Evolutionary conservation across 805 yeast genomes (phyloP).

Genomic region (Maudiozyma saulgeensis): DNA sequence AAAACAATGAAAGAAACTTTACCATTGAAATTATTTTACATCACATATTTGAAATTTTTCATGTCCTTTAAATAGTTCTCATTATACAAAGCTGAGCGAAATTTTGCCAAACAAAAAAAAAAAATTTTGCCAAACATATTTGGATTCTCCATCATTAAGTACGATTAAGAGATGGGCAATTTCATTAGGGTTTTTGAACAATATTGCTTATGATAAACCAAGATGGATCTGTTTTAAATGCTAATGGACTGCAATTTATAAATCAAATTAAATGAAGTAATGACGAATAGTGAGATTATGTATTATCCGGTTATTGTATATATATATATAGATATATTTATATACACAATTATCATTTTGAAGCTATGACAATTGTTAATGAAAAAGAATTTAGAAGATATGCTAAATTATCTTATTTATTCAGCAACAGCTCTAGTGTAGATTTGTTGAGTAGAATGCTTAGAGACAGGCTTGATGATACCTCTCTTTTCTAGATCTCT

Average conservation of each 20-base stretch:
- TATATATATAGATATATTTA: not conserved
- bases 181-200: too few relatives aligned
- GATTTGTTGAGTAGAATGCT: slow-evolving; percentile 93
- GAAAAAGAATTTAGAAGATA: not conserved
- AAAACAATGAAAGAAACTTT: too few relatives aligned
- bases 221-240: too few relatives aligned
- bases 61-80: not conserved
- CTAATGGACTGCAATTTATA: too few relatives aligned
- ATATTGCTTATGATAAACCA: too few relatives aligned
- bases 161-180: too few relatives aligned
- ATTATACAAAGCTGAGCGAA: too few relatives aligned
- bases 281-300: not conserved
- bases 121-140: too few relatives aligned
- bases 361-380: not conserved
- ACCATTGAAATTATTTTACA: too few relatives aligned
- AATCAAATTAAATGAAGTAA: not conserved
- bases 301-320: not conserved
- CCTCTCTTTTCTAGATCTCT: slow-evolving; percentile 93
- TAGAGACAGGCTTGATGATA: slow-evolving; percentile 84
- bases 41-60: not conserved
- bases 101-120: too few relatives aligned
- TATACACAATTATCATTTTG: not conserved
- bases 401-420: slow-evolving; percentile 28
- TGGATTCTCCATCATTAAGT: too few relatives aligned
- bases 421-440: slow-evolving; percentile 77